These are phyloP conservation scores for Rhododendron molle DNA, from an alignment of 148 eudicot genomes.

Conservation along the genomic window DNA sequence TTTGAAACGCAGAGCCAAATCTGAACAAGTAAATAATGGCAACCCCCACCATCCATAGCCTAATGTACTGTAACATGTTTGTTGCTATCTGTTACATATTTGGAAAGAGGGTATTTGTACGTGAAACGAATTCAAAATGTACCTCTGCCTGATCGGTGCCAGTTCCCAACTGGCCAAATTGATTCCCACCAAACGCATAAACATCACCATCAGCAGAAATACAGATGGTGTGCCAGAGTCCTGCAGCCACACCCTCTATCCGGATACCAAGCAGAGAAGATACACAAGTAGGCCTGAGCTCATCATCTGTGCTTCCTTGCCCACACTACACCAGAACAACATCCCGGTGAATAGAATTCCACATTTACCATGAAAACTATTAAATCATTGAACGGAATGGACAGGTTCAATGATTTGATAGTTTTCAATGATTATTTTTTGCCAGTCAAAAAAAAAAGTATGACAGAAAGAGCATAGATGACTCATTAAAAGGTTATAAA, in stretches of 20 bases:
- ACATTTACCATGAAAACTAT: conserved; percentile 3
- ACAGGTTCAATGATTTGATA: not conserved
- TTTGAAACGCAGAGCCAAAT: not conserved
- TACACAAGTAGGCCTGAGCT: conserved; percentile 85
- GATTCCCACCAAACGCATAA: conserved; percentile 93
- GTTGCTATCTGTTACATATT: not conserved
- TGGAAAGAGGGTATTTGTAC: not conserved
- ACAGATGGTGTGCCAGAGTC: conserved; percentile 91
- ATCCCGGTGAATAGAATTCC: conserved; percentile 13
- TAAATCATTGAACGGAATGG: conserved; percentile 13
- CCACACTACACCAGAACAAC: conserved; percentile 71
- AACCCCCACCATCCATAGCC: not conserved
- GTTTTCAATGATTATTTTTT: not conserved
- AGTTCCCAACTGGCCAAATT: conserved; percentile 97
- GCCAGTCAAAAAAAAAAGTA: too few relatives aligned
- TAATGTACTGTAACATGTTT: too few relatives aligned
- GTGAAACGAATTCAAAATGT: not conserved
- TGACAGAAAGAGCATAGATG: not conserved
- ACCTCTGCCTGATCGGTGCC: conserved; percentile 98
- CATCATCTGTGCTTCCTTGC: conserved; percentile 94
- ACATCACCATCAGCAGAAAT: conserved; percentile 86
- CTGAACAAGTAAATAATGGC: not conserved
- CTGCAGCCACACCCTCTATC: conserved; percentile 76
- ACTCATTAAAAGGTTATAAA: not conserved
- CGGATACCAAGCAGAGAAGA: conserved; percentile 72